Evolutionary conservation across 2,329 filamentous ascomycete species (phyloP).

Genomic region (Seiridium unicorne): DNA sequence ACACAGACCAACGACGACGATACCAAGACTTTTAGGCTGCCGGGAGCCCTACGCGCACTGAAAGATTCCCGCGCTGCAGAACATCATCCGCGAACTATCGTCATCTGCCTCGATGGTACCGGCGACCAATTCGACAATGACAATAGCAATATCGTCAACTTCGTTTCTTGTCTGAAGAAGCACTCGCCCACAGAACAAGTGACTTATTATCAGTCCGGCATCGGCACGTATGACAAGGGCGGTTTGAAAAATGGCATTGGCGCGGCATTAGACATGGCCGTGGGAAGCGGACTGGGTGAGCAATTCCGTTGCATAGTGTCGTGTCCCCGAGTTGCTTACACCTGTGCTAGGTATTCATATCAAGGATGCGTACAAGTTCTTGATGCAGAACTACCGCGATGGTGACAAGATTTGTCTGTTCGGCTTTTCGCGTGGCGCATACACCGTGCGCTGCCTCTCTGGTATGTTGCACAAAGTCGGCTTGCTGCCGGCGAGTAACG

Average conservation of each 20-base stretch:
- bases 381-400: conserved; percentile 46
- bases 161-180: conserved; percentile 41
- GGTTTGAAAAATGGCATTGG: conserved; percentile 35
- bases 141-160: conserved; percentile 43
- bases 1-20: neutral
- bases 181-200: conserved; percentile 32
- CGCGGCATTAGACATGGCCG: conserved; percentile 39
- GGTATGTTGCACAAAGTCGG: conserved; percentile 43
- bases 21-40: neutral
- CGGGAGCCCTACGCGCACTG: conserved; percentile 2
- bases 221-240: conserved; percentile 40
- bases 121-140: conserved; percentile 41
- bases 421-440: conserved; percentile 47
- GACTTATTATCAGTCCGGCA: conserved; percentile 42
- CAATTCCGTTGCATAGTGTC: neutral
- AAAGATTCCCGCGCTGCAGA: neutral
- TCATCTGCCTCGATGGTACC: conserved; percentile 42
- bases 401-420: conserved; percentile 47
- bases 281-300: conserved; percentile 34
- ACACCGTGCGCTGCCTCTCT: conserved; percentile 47
- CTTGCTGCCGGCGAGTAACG: conserved; percentile 22
- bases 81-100: conserved; percentile 20
- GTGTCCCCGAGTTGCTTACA: neutral
- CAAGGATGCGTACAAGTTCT: conserved; percentile 38
- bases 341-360: conserved; percentile 31